Conservation (phyloP, 2,329 filamentous ascomycete genomes). For the Domatiomyces globalis region DNA sequence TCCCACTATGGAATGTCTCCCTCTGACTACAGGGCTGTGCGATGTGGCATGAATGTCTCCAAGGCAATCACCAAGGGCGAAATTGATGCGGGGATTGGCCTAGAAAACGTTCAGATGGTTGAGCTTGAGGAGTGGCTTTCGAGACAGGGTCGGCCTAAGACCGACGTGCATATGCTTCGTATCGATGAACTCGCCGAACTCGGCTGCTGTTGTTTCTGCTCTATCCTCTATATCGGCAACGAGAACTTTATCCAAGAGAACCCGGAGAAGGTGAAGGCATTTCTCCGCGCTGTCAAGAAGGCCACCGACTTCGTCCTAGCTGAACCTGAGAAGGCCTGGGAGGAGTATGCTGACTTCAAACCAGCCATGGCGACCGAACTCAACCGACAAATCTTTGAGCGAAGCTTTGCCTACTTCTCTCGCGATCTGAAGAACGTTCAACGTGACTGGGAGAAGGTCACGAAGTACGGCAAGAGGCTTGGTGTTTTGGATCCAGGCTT, state of each 20-base stretch:
- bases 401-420: conserved; percentile 63
- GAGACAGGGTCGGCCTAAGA: conserved; percentile 45
- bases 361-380: conserved; percentile 52
- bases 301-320: conserved; percentile 59
- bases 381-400: conserved; percentile 68
- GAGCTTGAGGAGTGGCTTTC: conserved; percentile 65
- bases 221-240: conserved; percentile 68
- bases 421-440: conserved; percentile 59
- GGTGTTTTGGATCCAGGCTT: conserved; percentile 52
- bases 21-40: conserved; percentile 59
- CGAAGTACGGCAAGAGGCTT: conserved; percentile 59
- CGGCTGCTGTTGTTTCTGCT: conserved; percentile 74
- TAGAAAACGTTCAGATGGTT: conserved; percentile 74
- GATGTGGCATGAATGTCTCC: conserved; percentile 69
- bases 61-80: conserved; percentile 59
- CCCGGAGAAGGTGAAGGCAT: conserved; percentile 50
- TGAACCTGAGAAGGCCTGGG: conserved; percentile 48
- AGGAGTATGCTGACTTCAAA: conserved; percentile 58
- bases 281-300: conserved; percentile 58
- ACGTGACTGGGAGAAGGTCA: conserved; percentile 66
- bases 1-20: conserved; percentile 63
- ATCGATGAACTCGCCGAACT: conserved; percentile 68
- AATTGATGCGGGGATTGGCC: conserved; percentile 61
- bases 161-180: conserved; percentile 64
- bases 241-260: conserved; percentile 53